phyloP scores from a whole-genome alignment of 139 green algal genomes.

The Mychonastes homosphaera region DNA sequence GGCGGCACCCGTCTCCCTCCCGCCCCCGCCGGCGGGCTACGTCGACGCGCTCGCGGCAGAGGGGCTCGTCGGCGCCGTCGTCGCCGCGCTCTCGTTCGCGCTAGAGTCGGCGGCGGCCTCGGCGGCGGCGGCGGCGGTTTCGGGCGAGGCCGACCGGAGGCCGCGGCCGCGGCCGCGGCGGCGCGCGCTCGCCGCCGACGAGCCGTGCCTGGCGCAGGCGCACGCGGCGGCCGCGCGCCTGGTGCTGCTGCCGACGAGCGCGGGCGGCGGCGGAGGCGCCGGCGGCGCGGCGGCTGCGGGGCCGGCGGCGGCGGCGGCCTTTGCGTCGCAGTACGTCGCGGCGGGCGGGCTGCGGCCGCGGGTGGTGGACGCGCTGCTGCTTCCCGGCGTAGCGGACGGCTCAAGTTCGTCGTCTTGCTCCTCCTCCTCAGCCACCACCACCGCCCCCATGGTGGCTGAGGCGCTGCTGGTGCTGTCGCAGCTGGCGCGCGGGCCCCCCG shows the following conservation, averaged over 20 bases:
- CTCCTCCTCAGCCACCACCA: constrained; percentile 33
- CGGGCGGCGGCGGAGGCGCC: constrained; percentile 9
- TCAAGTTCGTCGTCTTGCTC: constrained; percentile 27
- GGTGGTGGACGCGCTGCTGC: not conserved
- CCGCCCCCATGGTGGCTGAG: constrained; percentile 40
- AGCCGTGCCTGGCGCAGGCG: constrained; percentile 13
- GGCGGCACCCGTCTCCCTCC: no score
- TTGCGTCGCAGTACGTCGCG: constrained; percentile 23
- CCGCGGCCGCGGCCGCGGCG: no score
- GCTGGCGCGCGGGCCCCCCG: constrained; percentile 41
- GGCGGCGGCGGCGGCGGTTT: no score
- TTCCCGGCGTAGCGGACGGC: constrained; percentile 38
- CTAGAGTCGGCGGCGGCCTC: no score
- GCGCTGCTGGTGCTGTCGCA: constrained; percentile 52
- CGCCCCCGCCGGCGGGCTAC: no score
- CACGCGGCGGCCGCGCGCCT: constrained; percentile 21
- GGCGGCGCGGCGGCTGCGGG: constrained; percentile 4
- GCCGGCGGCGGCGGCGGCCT: not conserved
- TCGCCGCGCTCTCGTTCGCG: no score
- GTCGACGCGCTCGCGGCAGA: no score
- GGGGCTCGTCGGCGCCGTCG: no score
- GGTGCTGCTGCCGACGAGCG: constrained; percentile 20
- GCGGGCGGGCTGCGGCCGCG: not conserved
- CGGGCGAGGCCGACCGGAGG: no score
- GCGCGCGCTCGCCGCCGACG: no score